A percentile compares a stretch with the other conserved stretches of the same genome.
Conservation (phyloP, 2,329 filamentous ascomycete genomes). For the Tolypocladium cylindrosporum region DNA sequence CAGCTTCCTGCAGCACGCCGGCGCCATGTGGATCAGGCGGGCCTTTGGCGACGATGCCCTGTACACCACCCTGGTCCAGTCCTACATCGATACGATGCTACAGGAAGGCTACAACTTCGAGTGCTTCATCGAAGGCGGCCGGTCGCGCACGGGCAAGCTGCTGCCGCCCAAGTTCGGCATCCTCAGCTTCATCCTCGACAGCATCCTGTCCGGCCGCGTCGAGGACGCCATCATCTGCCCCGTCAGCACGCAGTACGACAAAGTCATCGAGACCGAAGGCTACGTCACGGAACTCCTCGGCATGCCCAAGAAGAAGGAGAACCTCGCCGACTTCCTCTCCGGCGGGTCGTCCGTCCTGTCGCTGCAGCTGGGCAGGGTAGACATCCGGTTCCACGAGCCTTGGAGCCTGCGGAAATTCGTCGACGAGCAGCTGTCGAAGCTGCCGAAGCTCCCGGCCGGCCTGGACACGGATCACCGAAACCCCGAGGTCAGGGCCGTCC, state of each 20-base stretch:
- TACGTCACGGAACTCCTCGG: constrained; percentile 93
- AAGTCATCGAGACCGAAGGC: constrained; percentile 94
- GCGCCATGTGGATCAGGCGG: constrained; percentile 91
- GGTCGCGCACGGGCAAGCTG: constrained; percentile 88
- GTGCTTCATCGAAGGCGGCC: constrained; percentile 93
- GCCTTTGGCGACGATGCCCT: constrained; percentile 87
- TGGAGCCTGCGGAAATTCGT: constrained; percentile 86
- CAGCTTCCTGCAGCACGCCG: constrained; percentile 86
- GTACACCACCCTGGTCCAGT: constrained; percentile 87
- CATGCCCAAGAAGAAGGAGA: constrained; percentile 92
- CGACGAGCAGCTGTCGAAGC: constrained; percentile 56
- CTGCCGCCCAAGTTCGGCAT: constrained; percentile 94
- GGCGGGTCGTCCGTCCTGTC: constrained; percentile 78
- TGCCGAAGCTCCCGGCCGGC: constrained; percentile 32
- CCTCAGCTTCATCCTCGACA: constrained; percentile 82
- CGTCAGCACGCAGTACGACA: constrained; percentile 96
- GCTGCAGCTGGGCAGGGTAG: constrained; percentile 79
- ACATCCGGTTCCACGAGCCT: constrained; percentile 91
- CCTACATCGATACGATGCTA: constrained; percentile 87
- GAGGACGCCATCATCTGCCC: constrained; percentile 90
- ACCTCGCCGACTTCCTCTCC: constrained; percentile 79
- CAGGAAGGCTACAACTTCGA: constrained; percentile 91
- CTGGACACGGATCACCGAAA: constrained; percentile 36
- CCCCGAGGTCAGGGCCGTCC: constrained; percentile 40
- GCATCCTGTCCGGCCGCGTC: constrained; percentile 76